A percentile compares a stretch with the other conserved stretches of the same genome.
Evolutionary conservation across 2,329 filamentous ascomycete species (phyloP).

Genomic region (Fusarium avenaceum): DNA sequence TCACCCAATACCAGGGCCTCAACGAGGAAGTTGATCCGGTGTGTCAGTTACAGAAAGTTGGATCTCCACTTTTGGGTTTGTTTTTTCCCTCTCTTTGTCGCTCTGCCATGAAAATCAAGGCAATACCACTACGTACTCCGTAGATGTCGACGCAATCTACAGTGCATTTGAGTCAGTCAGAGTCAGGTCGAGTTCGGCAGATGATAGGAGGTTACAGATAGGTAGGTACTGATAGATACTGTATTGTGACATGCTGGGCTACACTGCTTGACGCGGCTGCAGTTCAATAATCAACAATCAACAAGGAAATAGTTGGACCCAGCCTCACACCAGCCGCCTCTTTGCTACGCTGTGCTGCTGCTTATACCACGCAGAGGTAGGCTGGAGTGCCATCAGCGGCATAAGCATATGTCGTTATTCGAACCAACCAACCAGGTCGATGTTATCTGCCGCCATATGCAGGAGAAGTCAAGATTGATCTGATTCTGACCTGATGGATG

Average conservation of each 20-base stretch:
- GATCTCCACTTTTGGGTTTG: constrained; percentile 13
- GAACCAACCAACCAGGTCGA: constrained; percentile 23
- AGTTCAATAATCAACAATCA: constrained; percentile 34
- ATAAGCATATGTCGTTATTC: constrained; percentile 4
- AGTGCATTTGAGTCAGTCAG: constrained; percentile 17
- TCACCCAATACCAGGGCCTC: constrained; percentile 37
- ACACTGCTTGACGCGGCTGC: constrained; percentile 26
- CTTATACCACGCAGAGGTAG: background rate
- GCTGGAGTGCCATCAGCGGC: no score
- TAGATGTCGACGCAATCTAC: constrained; percentile 5
- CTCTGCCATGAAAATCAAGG: constrained; percentile 25
- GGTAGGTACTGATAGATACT: no score
- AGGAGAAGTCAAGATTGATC: constrained; percentile 27
- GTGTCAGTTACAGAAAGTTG: constrained; percentile 37
- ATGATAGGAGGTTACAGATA: background rate
- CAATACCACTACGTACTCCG: no score
- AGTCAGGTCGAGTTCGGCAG: background rate
- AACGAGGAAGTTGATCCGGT: constrained; percentile 42
- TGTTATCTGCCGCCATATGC: constrained; percentile 24
- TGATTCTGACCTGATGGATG: constrained; percentile 21
- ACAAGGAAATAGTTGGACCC: constrained; percentile 16
- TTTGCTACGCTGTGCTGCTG: background rate
- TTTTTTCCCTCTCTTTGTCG: background rate
- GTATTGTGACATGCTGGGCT: background rate
- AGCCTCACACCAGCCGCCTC: constrained; percentile 19